Percentiles rank a stretch among this genome's conserved stretches.
phyloP scores from a whole-genome alignment of 257 asterid genomes.

The Handroanthus guayacan region DNA sequence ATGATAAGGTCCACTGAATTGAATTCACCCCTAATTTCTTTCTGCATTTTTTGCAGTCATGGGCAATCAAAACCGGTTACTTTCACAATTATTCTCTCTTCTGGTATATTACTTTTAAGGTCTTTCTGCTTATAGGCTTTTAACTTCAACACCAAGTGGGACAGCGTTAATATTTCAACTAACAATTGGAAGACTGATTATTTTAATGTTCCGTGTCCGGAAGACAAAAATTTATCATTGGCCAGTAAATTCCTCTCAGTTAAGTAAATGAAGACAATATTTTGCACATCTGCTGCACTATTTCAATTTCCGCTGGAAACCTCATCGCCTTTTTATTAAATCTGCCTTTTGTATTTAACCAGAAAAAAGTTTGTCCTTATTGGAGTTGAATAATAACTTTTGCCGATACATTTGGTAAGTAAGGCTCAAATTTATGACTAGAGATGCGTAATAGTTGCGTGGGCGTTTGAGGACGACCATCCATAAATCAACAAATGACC shows the following conservation, averaged over 20 bases:
- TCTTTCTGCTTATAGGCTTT: constrained; percentile 32
- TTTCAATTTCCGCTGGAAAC: background rate
- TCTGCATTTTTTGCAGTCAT: constrained; percentile 37
- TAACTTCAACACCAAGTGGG: constrained; percentile 45
- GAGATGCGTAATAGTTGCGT: background rate
- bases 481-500: background rate
- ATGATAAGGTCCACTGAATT: constrained; percentile 26
- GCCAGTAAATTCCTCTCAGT: background rate
- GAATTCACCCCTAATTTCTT: constrained; percentile 8
- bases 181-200: constrained; percentile 26
- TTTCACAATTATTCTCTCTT: constrained; percentile 43
- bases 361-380: background rate
- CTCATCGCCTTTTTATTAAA: background rate
- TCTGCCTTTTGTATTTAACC: background rate
- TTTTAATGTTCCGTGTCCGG: constrained; percentile 7
- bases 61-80: constrained; percentile 59
- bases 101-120: constrained; percentile 26
- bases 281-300: background rate
- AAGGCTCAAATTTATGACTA: background rate
- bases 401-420: background rate
- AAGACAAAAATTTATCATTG: background rate
- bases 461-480: background rate
- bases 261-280: background rate
- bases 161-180: constrained; percentile 33
- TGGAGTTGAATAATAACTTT: background rate